phyloP scores from a whole-genome alignment of 257 asterid species.

The Fraxinus anomala region DNA sequence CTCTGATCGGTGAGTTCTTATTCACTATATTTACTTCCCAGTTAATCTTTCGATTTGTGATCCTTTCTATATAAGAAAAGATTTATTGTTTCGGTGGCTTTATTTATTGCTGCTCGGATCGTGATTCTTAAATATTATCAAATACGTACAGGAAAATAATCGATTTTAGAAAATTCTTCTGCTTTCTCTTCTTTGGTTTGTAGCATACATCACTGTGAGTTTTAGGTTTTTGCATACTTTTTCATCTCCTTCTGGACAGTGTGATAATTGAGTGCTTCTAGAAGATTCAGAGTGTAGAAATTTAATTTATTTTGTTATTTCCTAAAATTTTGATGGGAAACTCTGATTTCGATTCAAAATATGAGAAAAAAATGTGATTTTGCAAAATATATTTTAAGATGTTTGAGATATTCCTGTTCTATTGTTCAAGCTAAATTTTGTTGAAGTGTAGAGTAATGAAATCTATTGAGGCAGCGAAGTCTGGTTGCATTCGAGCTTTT shows the following conservation, averaged over 20 bases:
- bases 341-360: background rate
- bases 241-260: background rate
- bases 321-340: constrained; percentile 14
- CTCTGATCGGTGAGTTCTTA: constrained; percentile 65
- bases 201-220: background rate
- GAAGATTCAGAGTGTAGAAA: constrained; percentile 16
- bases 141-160: background rate
- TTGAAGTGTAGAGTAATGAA: constrained; percentile 1
- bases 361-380: constrained; percentile 9
- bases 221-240: background rate
- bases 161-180: too few species aligned
- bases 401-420: constrained; percentile 8
- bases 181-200: background rate
- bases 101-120: constrained; percentile 24
- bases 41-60: constrained; percentile 20
- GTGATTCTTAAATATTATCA: constrained; percentile 8
- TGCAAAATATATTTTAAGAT: background rate
- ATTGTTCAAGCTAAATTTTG: constrained; percentile 3
- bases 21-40: constrained; percentile 25
- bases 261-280: constrained; percentile 8
- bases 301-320: constrained; percentile 10
- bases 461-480: background rate
- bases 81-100: constrained; percentile 12
- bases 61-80: constrained; percentile 9
- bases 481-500: background rate